phyloP scores from a whole-genome alignment of 2,329 filamentous ascomycete genomes.

The Teratosphaeria epicoccoides region DNA sequence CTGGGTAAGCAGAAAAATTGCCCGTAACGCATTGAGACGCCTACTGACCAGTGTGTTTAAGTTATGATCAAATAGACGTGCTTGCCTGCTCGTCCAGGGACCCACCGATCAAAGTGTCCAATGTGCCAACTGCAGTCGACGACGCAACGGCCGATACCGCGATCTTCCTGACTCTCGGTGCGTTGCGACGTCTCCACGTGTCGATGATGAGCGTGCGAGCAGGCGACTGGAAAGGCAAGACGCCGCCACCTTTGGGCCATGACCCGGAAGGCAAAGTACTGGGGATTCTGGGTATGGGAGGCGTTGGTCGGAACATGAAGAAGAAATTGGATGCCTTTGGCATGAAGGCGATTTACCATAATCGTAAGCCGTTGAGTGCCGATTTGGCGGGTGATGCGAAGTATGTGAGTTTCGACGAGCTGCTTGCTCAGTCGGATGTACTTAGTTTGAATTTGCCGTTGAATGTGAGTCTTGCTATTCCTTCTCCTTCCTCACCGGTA shows the following conservation, averaged over 20 bases:
- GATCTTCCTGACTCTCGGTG: constrained; percentile 72
- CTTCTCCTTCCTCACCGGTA: not conserved
- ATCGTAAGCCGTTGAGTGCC: constrained; percentile 34
- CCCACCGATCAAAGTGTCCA: constrained; percentile 57
- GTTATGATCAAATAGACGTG: constrained; percentile 75
- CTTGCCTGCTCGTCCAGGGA: constrained; percentile 55
- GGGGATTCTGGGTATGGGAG: constrained; percentile 51
- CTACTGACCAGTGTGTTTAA: no score
- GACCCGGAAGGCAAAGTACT: constrained; percentile 44
- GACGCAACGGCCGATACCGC: constrained; percentile 73
- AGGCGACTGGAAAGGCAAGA: constrained; percentile 36
- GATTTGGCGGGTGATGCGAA: constrained; percentile 35
- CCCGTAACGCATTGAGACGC: constrained; percentile 43
- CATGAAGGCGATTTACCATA: constrained; percentile 50
- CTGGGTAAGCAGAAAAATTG: not conserved
- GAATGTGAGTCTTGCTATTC: constrained; percentile 21
- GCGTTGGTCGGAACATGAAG: constrained; percentile 44
- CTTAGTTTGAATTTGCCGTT: constrained; percentile 46
- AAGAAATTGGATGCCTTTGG: constrained; percentile 43
- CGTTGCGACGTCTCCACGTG: constrained; percentile 43
- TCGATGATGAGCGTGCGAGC: constrained; percentile 37
- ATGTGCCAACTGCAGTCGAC: constrained; percentile 70
- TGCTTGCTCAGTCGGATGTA: constrained; percentile 44
- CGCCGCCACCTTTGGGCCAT: constrained; percentile 37
- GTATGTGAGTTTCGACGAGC: constrained; percentile 47